phyloP scores from a whole-genome alignment of 75 land plant genomes.

The Cupressus sempervirens region DNA sequence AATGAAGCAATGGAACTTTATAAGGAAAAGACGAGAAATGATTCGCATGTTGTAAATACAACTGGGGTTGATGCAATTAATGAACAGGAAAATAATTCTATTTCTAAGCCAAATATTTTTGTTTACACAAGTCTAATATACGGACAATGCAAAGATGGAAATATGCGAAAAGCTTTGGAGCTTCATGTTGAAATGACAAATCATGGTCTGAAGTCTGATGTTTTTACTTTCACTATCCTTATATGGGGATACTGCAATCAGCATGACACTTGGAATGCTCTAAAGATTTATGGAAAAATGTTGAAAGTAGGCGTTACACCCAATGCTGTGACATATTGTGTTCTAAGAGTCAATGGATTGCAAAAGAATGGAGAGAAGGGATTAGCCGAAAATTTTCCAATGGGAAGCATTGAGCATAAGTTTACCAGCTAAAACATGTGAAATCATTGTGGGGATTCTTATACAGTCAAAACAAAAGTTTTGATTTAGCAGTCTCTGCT shows the following conservation, averaged over 20 bases:
- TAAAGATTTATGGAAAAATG: constrained; percentile 2
- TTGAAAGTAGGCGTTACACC: neutral
- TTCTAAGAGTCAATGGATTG: neutral
- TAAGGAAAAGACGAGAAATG: constrained; percentile 15
- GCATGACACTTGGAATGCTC: constrained; percentile 21
- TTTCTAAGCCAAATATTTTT: constrained; percentile 14
- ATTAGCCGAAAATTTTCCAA: neutral
- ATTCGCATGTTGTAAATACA: neutral
- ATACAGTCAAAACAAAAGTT: neutral
- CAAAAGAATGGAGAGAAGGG: constrained; percentile 6
- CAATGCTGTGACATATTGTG: constrained; percentile 7
- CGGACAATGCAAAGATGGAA: constrained; percentile 14
- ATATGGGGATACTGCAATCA: constrained; percentile 32
- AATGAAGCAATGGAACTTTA: constrained; percentile 20
- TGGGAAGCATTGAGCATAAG: neutral
- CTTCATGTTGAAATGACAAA: constrained; percentile 18
- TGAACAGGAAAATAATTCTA: constrained; percentile 5
- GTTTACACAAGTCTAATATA: constrained; percentile 22
- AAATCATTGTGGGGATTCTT: neutral
- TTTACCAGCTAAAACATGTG: neutral
- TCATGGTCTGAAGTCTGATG: constrained; percentile 32
- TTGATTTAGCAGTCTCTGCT: neutral
- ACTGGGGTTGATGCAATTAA: neutral
- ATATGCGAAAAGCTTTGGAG: constrained; percentile 19
- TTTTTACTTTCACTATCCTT: constrained; percentile 40